These are phyloP conservation scores for Lepidopterella palustris DNA, from an alignment of 495 filamentous ascomycete species.

Conservation along the genomic window DNA sequence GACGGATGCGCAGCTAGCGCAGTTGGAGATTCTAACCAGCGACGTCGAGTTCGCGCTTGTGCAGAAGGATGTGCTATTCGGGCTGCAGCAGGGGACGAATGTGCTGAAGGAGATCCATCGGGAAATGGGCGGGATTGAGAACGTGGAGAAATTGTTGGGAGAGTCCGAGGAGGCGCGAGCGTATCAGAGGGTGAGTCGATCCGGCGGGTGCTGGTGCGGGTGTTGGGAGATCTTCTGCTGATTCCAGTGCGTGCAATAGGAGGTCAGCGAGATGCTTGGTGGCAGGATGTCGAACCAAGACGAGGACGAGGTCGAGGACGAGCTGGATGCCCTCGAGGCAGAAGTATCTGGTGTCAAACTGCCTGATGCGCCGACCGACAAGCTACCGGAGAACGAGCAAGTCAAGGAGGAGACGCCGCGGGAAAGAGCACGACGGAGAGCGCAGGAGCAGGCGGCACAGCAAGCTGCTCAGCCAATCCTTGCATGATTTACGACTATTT, in stretches of 20 bases:
- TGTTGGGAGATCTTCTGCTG: conserved; percentile 2
- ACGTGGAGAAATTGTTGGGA: conserved; percentile 88
- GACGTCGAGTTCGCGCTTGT: conserved; percentile 91
- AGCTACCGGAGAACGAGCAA: conserved; percentile 26
- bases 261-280: conserved; percentile 83
- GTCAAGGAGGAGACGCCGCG: conserved; percentile 26
- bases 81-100: conserved; percentile 82
- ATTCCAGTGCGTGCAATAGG: conserved; percentile 44
- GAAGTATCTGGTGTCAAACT: conserved; percentile 52
- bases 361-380: conserved; percentile 53
- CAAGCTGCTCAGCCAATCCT: conserved; percentile 21
- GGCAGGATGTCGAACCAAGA: conserved; percentile 83
- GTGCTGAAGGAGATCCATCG: conserved; percentile 85
- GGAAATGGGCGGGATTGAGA: conserved; percentile 93
- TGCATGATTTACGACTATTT: conserved; percentile 20
- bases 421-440: conserved; percentile 29
- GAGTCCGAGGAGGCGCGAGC: conserved; percentile 81
- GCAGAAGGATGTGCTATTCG: conserved; percentile 90
- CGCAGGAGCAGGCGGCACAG: conserved; percentile 24
- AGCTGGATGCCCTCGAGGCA: conserved; percentile 70
- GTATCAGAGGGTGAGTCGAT: conserved; percentile 68
- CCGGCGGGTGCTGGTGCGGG: not conserved
- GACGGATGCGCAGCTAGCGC: conserved; percentile 84
- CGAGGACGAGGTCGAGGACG: conserved; percentile 96
- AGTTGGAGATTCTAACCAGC: conserved; percentile 74